Base-by-base conservation (phyloP, 169 alveolate species). In the Plasmodium inui region DNA sequence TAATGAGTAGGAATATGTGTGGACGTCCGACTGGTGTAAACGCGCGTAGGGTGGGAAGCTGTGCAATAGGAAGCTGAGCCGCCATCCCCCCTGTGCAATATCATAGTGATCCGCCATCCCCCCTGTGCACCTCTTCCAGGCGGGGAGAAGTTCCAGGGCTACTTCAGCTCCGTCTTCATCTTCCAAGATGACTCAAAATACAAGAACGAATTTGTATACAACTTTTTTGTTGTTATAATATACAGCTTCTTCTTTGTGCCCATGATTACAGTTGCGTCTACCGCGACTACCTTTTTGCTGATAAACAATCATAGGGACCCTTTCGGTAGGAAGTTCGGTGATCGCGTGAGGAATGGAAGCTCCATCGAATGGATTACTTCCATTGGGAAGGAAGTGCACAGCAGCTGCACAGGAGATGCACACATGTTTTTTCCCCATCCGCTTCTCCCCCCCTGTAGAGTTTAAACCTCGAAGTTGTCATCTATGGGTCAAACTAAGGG, bases 161-260 rank as follows among this genome's bases (percentile, higher is more conserved):
- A 41, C 19, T 39, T 88, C 41, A 88, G 50, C 10, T 72, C 76
- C 32, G 34, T 88, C 22, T 53, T 78, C 61, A 39, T 71, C n/a
- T 78, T 88, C 39, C 30, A 76, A 57, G 88, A 78, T 14, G 26
- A 17, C 9, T 55, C 67, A 14, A 76, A 55, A 88, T 39, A 78
- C 46, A 76, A 88, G 67, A 88, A 57, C 70, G 82, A 88, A 72
- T 88, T 55, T 78, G 57, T 80, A 39, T 78, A 61, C 55, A 78
- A 79, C 32, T 88, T 88, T 22, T 78, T 61, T 57, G 79, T 88
- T 67, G n/a, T 34, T 7, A 57, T 78, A 55, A 79, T 79, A 37
- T 88, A 78, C 46, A 41, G 57, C 12, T 88, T 76, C 17, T 88
- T 88, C 44, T 78, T 88, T 57, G 71, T 88, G 17, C 94, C 94